Base-by-base conservation (phyloP, 1,284 basidiomycete species). In the Neolentinus lepideus region DNA sequence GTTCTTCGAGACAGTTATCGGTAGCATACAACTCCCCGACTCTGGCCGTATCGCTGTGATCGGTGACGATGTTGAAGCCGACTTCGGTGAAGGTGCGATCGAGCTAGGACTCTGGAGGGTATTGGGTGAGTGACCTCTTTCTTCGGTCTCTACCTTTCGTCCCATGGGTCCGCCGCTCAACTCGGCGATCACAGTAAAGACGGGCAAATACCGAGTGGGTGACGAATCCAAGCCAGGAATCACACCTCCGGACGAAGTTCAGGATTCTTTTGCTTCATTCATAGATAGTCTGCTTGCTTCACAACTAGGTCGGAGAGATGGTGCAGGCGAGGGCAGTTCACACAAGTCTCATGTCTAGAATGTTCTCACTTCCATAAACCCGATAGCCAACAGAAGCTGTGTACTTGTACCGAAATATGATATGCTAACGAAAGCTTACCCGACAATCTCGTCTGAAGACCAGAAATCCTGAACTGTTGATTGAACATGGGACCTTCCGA, bases 401-500 rank as follows among this genome's bases (percentile, higher is more conserved):
- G 16, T 35, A 9, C 33, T 35, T 9, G 9, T 35, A 9, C 33
- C 16, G n/a, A n/a, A 35, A 9, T 35, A 35, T 35, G 16, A 16
- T 35, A 16, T 16, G 9, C 9, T 35, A 35, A 9, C 16, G 33
- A 9, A 35, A 9, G 33, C 33, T 9, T 9, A 35, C 33, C 33
- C 33, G 16, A 16, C 33, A 9, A 35, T 35, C 33, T 9, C 33
- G 9, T 35, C 33, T 16, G 33, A 9, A 9, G 9, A 9, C 16
- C 33, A 35, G 33, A 35, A 64, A 75, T 73, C 74, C 74, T 77
- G 72, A 71, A 80, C 75, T 78, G 79, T 78, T 77, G 77, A 79
- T 81, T 75, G 80, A 81, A 82, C 79, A 78, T 78, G 75, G 76
- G 79, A 80, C 79, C 76, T 81, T 76, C 75, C 81, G 79, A 81